Conservation (phyloP, 2,329 filamentous ascomycete species). For the Xylariomycetidae sp. region DNA sequence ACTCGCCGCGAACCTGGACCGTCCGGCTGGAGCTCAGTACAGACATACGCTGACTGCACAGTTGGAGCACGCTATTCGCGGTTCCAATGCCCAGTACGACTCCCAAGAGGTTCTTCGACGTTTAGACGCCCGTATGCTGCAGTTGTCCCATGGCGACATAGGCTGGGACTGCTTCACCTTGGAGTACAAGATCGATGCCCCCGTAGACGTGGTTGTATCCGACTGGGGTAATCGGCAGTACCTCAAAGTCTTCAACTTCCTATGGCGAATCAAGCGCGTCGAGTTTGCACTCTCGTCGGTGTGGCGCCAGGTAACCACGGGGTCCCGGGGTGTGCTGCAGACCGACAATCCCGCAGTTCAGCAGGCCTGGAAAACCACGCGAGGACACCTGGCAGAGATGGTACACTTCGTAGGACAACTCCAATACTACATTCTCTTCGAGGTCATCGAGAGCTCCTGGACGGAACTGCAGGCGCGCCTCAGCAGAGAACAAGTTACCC, state of each 20-base stretch:
- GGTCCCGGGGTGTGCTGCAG: constrained; percentile 81
- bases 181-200: constrained; percentile 96
- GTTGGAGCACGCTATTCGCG: constrained; percentile 91
- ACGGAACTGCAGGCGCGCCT: constrained; percentile 80
- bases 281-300: constrained; percentile 88
- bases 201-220: constrained; percentile 93
- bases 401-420: constrained; percentile 96
- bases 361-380: constrained; percentile 82
- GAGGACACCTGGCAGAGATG: constrained; percentile 92
- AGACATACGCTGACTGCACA: constrained; percentile 96
- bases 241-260: constrained; percentile 97
- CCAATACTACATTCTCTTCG: constrained; percentile 97
- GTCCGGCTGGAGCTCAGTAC: constrained; percentile 94
- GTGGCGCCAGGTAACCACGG: constrained; percentile 95
- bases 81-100: constrained; percentile 95
- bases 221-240: constrained; percentile 95
- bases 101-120: constrained; percentile 84
- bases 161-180: constrained; percentile 99
- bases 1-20: constrained; percentile 82
- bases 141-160: constrained; percentile 92
- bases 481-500: constrained; percentile 76
- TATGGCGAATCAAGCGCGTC: constrained; percentile 96
- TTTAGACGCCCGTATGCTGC: constrained; percentile 95
- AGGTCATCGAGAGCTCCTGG: constrained; percentile 97
- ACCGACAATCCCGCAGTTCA: constrained; percentile 63